Evolutionary conservation across 1,284 basidiomycete species (phyloP).

Genomic region (Puccinia coronata): DNA sequence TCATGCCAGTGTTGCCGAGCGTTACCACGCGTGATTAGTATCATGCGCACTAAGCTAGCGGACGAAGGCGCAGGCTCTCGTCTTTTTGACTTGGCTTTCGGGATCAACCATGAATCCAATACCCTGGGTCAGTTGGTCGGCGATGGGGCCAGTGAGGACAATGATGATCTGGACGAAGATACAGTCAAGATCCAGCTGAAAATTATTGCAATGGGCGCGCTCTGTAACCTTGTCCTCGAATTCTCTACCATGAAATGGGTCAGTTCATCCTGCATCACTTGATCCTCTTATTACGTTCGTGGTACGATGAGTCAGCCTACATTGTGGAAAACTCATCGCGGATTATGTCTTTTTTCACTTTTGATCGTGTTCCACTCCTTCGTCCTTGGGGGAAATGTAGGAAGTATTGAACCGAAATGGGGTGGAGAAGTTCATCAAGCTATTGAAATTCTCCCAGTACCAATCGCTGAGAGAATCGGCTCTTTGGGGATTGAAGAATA

Average conservation of each 20-base stretch:
- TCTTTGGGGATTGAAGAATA: conserved; percentile 52
- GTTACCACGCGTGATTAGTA: conserved; percentile 72
- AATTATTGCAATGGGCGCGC: conserved; percentile 70
- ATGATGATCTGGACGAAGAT: conserved; percentile 49
- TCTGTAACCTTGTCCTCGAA: conserved; percentile 82
- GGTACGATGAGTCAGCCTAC: no score
- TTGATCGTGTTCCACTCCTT: no score
- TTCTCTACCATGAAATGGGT: conserved; percentile 75
- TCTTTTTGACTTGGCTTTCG: conserved; percentile 67
- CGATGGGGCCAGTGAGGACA: conserved; percentile 4
- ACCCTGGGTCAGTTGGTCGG: no score
- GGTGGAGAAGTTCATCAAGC: conserved; percentile 44
- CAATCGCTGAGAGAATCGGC: conserved; percentile 50
- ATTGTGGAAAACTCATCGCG: no score
- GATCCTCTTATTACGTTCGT: no score
- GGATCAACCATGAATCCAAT: conserved; percentile 53
- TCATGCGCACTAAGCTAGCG: conserved; percentile 76
- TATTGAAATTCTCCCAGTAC: conserved; percentile 41
- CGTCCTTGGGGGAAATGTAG: no score
- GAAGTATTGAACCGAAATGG: conserved; percentile 43
- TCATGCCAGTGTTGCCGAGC: conserved; percentile 82
- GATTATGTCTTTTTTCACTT: no score
- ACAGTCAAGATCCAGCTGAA: conserved; percentile 72
- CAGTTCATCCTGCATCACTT: not conserved
- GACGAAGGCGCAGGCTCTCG: conserved; percentile 75